Evolutionary conservation across 225 moss, liverwort and hornwort genomes (phyloP).

Genomic region (Lunularia cruciata): DNA sequence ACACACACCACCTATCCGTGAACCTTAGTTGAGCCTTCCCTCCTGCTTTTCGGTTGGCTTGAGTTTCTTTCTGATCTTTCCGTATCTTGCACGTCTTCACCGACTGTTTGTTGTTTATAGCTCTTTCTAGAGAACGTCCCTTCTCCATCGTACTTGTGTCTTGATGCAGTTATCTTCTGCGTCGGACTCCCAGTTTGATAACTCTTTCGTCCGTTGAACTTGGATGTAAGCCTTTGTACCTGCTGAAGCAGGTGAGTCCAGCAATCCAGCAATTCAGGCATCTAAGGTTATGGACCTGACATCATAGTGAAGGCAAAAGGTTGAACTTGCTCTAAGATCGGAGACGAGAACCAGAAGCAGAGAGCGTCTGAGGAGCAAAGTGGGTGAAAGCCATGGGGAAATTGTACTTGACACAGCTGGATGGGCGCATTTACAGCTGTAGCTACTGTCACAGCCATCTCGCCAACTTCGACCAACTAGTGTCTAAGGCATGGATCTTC

Average conservation of each 20-base stretch:
- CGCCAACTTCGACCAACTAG: slow-evolving; percentile 78
- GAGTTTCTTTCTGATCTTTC: not conserved
- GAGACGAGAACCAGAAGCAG: not conserved
- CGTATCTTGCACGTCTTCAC: not conserved
- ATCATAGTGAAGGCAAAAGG: slow-evolving; percentile 9
- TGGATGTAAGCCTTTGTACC: slow-evolving; percentile 15
- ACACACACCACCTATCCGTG: no score
- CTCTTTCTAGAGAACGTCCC: not conserved
- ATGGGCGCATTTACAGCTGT: slow-evolving; percentile 94
- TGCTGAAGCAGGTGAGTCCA: slow-evolving; percentile 25
- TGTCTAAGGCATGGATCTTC: slow-evolving; percentile 67
- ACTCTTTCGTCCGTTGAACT: not conserved
- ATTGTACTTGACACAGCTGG: slow-evolving; percentile 84
- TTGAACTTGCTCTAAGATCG: not conserved
- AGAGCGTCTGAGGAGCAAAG: slow-evolving; percentile 4
- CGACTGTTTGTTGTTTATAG: not conserved
- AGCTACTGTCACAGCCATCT: slow-evolving; percentile 74
- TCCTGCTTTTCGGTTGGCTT: not conserved
- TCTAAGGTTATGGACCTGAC: slow-evolving; percentile 13
- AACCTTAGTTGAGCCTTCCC: not conserved
- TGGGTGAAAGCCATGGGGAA: slow-evolving; percentile 59
- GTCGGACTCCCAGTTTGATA: not conserved
- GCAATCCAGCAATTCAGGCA: slow-evolving; percentile 6
- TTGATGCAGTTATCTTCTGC: not conserved
- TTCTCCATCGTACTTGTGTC: not conserved